Evolutionary conservation across 306 rosid species (phyloP).

Genomic region (Crataegus laevigata): DNA sequence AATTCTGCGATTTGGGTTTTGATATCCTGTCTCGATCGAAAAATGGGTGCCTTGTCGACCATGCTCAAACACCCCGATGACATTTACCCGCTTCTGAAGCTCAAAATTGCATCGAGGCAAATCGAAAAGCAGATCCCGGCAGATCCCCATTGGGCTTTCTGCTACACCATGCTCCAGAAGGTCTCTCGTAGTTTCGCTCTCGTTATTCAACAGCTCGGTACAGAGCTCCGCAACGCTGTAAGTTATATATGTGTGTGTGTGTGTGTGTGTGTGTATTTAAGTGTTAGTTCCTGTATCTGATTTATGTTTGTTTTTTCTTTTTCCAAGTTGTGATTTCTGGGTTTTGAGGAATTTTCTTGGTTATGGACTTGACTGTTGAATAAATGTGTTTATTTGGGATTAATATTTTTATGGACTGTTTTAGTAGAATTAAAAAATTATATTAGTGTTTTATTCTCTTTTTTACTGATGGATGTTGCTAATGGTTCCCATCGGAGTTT

Average conservation of each 20-base stretch:
- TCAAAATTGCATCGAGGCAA: constrained; percentile 62
- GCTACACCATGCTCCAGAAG: constrained; percentile 80
- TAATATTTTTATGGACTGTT: background rate
- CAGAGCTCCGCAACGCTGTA: constrained; percentile 90
- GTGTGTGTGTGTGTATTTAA: background rate
- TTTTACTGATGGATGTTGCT: background rate
- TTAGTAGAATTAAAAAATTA: background rate
- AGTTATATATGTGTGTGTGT: constrained; percentile 11
- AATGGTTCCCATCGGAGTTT: background rate
- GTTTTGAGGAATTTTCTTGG: background rate
- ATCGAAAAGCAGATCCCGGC: constrained; percentile 93
- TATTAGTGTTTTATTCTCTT: background rate
- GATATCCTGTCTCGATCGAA: background rate
- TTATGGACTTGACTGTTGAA: background rate
- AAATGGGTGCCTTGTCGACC: constrained; percentile 67
- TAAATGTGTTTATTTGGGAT: background rate
- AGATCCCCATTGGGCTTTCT: constrained; percentile 87
- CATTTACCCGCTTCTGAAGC: constrained; percentile 66
- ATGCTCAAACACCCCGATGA: constrained; percentile 83
- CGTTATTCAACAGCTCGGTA: constrained; percentile 81
- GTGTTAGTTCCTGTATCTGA: background rate
- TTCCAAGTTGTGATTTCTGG: background rate
- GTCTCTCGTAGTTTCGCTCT: constrained; percentile 90
- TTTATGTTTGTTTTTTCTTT: background rate
- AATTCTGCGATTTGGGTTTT: background rate